Conservation (phyloP, 768 basidiomycete species). For the Omphalotus guepiniiformis region DNA sequence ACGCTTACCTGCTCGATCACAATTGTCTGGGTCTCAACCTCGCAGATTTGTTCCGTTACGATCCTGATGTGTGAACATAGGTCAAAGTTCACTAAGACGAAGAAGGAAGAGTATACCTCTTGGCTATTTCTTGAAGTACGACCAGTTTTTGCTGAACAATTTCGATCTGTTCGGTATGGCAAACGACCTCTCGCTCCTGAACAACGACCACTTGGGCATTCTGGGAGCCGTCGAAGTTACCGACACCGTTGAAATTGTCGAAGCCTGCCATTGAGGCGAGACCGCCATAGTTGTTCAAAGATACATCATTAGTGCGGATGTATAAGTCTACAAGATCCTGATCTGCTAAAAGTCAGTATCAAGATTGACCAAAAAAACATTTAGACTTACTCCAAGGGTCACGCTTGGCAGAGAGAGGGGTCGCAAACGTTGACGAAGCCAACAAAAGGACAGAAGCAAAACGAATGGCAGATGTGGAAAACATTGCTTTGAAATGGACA, state of each 20-base stretch:
- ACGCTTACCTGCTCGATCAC: slow-evolving; percentile 16
- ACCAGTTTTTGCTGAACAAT: slow-evolving; percentile 25
- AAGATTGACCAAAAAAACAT: not conserved
- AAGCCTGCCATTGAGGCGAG: slow-evolving; percentile 12
- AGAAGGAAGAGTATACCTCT: slow-evolving; percentile 14
- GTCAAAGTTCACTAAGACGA: not conserved
- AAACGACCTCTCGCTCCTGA: slow-evolving; percentile 17
- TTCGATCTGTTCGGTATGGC: slow-evolving; percentile 15
- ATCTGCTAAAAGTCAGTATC: not conserved
- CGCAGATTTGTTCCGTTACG: slow-evolving; percentile 26
- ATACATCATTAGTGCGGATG: slow-evolving; percentile 3
- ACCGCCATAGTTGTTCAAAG: slow-evolving; percentile 18
- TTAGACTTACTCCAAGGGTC: slow-evolving; percentile 5
- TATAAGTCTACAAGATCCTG: slow-evolving; percentile 7
- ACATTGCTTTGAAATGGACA: not conserved
- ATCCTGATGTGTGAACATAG: slow-evolving; percentile 16
- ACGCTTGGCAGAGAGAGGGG: slow-evolving; percentile 4
- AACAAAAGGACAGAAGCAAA: slow-evolving; percentile 1
- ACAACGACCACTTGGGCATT: slow-evolving; percentile 17
- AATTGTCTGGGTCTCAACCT: slow-evolving; percentile 27
- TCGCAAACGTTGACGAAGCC: not conserved
- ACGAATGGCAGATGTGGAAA: not conserved
- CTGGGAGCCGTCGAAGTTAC: slow-evolving; percentile 15
- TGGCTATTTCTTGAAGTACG: slow-evolving; percentile 24
- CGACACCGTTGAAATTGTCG: slow-evolving; percentile 14